phyloP scores from a whole-genome alignment of 1,284 basidiomycete genomes.

The Moesziomyces sp. region DNA sequence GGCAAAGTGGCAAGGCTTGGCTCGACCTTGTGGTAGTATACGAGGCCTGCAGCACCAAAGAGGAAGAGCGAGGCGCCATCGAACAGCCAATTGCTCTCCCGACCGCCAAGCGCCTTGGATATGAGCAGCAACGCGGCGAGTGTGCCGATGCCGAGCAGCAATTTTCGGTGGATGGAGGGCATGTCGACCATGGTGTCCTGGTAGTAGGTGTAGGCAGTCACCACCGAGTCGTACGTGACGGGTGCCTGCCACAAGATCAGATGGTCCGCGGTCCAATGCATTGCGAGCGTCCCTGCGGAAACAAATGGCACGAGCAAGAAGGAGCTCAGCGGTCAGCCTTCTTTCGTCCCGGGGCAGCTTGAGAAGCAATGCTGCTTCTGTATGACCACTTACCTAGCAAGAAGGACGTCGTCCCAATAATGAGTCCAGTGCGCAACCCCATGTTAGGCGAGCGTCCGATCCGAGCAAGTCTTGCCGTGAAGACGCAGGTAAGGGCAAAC shows the following conservation, averaged over 20 bases:
- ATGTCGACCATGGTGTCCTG: conserved; percentile 53
- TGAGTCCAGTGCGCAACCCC: conserved; percentile 50
- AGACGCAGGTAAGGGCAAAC: no score
- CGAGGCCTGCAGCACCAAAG: conserved; percentile 57
- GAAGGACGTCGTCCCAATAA: conserved; percentile 58
- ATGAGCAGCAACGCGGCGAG: conserved; percentile 46
- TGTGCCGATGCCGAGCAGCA: conserved; percentile 48
- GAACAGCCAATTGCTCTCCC: conserved; percentile 67
- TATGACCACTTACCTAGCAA: conserved; percentile 51
- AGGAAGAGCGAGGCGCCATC: conserved; percentile 67
- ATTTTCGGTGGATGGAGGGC: conserved; percentile 37
- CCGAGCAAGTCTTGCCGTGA: neutral
- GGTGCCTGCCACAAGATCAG: conserved; percentile 64
- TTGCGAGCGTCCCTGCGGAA: conserved; percentile 56
- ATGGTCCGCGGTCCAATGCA: conserved; percentile 67
- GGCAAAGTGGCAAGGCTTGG: conserved; percentile 52
- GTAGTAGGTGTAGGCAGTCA: conserved; percentile 64
- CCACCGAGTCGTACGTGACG: conserved; percentile 53
- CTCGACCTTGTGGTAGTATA: conserved; percentile 61
- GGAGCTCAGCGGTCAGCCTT: neutral
- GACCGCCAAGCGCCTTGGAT: conserved; percentile 57
- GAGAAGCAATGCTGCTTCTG: no score
- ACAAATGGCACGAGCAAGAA: neutral
- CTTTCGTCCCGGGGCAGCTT: neutral
- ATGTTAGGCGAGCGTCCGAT: conserved; percentile 18